A percentile compares a stretch with the other conserved stretches of the same genome.
These are phyloP conservation scores for Tylopilus intermedius DNA, from an alignment of 768 basidiomycete species.

Conservation along the genomic window DNA sequence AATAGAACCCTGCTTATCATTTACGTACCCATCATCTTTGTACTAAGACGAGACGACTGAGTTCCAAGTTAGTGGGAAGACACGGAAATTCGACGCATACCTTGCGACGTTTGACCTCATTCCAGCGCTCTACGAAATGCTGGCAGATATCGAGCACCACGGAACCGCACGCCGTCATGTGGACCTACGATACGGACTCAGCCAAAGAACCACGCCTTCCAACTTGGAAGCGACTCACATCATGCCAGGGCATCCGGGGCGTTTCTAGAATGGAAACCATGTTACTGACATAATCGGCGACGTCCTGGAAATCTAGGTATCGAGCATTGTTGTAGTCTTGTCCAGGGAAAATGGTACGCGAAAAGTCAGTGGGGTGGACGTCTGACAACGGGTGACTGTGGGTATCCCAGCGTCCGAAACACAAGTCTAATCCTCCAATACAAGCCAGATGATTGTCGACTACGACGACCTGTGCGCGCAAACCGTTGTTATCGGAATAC, in stretches of 20 bases:
- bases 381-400: constrained; percentile 88
- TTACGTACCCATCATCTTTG: constrained; percentile 42
- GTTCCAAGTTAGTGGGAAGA: not conserved
- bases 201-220: not conserved
- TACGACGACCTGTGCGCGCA: constrained; percentile 52
- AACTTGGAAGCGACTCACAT: constrained; percentile 49
- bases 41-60: constrained; percentile 22
- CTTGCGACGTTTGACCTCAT: constrained; percentile 82
- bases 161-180: constrained; percentile 79
- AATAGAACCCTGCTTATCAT: not conserved
- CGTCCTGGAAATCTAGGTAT: constrained; percentile 78
- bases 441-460: constrained; percentile 84
- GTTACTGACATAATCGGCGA: constrained; percentile 71
- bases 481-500: not conserved
- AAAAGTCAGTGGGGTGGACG: constrained; percentile 83
- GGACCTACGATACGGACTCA: constrained; percentile 43
- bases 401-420: constrained; percentile 97
- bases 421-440: constrained; percentile 92
- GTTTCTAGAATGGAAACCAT: constrained; percentile 62
- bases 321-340: constrained; percentile 93
- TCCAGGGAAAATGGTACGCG: constrained; percentile 82
- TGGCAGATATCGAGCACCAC: constrained; percentile 88
- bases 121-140: constrained; percentile 92
- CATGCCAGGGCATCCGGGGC: constrained; percentile 92
- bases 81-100: constrained; percentile 29